Evolutionary conservation across 2,329 filamentous ascomycete genomes (phyloP).

Genomic region (Sarocladium kiliense): DNA sequence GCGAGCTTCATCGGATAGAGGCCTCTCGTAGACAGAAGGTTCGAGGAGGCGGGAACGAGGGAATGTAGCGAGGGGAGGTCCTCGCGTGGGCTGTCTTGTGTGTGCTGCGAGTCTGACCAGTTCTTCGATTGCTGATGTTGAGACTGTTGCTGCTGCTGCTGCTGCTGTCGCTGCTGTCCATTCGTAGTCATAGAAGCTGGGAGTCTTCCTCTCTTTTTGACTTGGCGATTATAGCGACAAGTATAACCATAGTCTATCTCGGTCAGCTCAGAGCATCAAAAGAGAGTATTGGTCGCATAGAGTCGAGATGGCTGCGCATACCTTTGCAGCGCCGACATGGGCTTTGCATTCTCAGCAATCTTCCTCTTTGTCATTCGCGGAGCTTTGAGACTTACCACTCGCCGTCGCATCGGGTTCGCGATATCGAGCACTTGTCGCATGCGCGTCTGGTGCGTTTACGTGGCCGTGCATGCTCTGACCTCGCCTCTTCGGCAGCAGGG

Average conservation of each 20-base stretch:
- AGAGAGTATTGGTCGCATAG: too few species aligned
- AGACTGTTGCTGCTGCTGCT: neutral
- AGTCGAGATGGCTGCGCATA: too few species aligned
- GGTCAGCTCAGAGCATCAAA: constrained; percentile 30
- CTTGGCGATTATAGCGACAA: constrained; percentile 30
- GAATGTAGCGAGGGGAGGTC: constrained; percentile 5
- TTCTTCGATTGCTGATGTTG: neutral
- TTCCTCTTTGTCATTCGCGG: too few species aligned
- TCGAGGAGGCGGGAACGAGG: neutral
- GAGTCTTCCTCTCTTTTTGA: constrained; percentile 31
- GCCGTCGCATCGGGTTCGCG: constrained; percentile 38
- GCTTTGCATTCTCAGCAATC: constrained; percentile 7
- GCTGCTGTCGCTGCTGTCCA: constrained; percentile 1
- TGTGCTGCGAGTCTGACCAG: neutral
- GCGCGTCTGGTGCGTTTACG: constrained; percentile 23
- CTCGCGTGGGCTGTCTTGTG: neutral
- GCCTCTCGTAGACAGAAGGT: neutral
- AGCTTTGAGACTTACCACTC: constrained; percentile 38
- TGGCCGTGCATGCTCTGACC: constrained; percentile 18
- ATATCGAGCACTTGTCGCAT: constrained; percentile 30
- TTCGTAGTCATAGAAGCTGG: constrained; percentile 18
- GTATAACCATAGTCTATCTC: constrained; percentile 33
- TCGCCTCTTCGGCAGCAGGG: neutral
- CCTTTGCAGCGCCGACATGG: constrained; percentile 31
- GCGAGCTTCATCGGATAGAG: constrained; percentile 7